phyloP scores from a whole-genome alignment of 2,329 filamentous ascomycete species.

The Colletotrichum simmondsii region DNA sequence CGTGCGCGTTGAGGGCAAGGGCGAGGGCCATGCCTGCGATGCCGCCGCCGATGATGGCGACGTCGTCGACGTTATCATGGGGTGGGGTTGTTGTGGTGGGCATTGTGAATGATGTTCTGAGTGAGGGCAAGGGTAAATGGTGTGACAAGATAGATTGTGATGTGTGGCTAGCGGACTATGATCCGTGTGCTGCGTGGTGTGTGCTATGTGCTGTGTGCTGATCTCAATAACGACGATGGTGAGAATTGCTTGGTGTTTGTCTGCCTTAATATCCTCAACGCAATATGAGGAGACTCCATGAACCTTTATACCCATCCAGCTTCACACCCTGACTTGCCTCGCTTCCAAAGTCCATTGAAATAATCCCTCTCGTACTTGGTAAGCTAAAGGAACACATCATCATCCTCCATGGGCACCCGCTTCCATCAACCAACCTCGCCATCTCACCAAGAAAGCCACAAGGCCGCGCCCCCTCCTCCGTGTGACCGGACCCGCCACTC shows the following conservation, averaged over 20 bases:
- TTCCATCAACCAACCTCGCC: background rate
- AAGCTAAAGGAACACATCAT: background rate
- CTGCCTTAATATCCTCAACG: background rate
- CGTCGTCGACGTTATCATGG: constrained; percentile 7
- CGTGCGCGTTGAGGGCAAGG: constrained; percentile 61
- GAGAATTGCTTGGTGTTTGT: too few species aligned
- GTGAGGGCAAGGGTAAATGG: background rate
- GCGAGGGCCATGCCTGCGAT: constrained; percentile 51
- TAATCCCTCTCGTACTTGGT: background rate
- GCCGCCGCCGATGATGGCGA: constrained; percentile 31
- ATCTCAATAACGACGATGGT: background rate
- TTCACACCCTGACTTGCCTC: background rate
- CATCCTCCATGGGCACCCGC: too few species aligned
- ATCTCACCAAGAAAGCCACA: background rate
- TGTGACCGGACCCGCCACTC: constrained; percentile 19
- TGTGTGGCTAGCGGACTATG: background rate
- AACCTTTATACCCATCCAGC: background rate
- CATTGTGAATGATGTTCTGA: background rate
- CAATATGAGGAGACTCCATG: background rate
- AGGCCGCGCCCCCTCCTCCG: background rate
- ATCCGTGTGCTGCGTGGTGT: too few species aligned
- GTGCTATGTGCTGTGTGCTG: background rate
- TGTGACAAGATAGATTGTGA: background rate
- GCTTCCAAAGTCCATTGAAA: background rate
- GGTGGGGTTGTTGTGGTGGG: background rate